Evolutionary conservation across 495 filamentous ascomycete species (phyloP), one percentile per base, ranked within the genome.

Genomic region (Neurospora africana): DNA sequence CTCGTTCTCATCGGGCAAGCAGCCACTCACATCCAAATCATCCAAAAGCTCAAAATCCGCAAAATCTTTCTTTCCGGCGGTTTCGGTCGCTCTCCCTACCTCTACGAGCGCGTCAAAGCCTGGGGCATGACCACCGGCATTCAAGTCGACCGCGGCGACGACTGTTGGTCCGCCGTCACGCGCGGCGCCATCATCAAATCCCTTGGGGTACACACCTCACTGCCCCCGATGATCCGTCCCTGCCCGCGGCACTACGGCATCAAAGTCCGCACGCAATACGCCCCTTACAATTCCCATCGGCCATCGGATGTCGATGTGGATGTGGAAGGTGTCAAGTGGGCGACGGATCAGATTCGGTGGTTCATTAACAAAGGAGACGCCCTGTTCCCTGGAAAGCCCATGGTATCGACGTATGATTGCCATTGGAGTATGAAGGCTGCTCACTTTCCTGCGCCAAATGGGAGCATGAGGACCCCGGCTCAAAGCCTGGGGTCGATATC

Each of bases 161-260:
- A 73, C 38, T 78, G 75, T 35, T 81, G 80, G 80, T 76, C 58
- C 40, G 80, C 76, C 36, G 79, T 81, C 33, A 77, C 73, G 0
- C 73, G 73, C 13, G 80, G 80, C 10, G 80, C 79, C 33, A 76
- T 81, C 36, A 75, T 81, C 27, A 77, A 76, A 40, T 79, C 75
- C 1, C 43, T 78, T 8, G 79, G 79, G 10, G 67, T 81, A 19
- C 77, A 79, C 40, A 79, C 76, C 2, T 69, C 71, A 2, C 53
- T 75, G 40, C 74, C 76, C 3, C 9, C 40, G 0, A 15, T 75
- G 4, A 76, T 79, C 21, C 70, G 38, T 7, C 36, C 19, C 9
- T 77, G 77, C 44, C 80, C 80, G 0, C 43, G 78, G 11, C 72
- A 80, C 74, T 81, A 79, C 67, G 80, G 79, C 38, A 73, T 81